These are phyloP conservation scores for Aspergillus panamensis DNA, from an alignment of 495 filamentous ascomycete species.

Conservation along the genomic window DNA sequence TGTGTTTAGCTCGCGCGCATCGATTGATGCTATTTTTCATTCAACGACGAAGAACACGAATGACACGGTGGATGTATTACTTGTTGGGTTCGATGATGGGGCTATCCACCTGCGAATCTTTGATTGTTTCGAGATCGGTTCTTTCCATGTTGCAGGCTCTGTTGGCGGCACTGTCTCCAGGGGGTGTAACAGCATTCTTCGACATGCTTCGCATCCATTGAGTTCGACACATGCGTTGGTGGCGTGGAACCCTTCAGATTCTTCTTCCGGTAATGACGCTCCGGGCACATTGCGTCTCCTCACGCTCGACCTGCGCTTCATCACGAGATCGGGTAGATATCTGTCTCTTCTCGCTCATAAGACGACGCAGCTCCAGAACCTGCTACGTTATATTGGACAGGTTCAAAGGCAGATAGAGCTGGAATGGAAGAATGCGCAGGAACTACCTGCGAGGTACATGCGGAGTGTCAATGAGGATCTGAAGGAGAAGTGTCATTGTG, in stretches of 20 bases:
- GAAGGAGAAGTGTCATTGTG: conserved; percentile 54
- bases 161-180: conserved; percentile 8
- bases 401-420: conserved; percentile 67
- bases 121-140: conserved; percentile 83
- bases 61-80: conserved; percentile 75
- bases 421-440: conserved; percentile 79
- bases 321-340: conserved; percentile 73
- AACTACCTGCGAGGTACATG: conserved; percentile 74
- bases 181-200: conserved; percentile 28
- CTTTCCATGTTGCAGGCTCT: conserved; percentile 44
- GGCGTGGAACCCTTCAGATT: conserved; percentile 55
- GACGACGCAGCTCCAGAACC: conserved; percentile 79
- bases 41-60: conserved; percentile 57
- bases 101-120: conserved; percentile 82
- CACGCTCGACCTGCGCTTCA: conserved; percentile 78
- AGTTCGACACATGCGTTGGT: conserved; percentile 75
- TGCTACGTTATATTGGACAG: conserved; percentile 77
- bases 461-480: conserved; percentile 66
- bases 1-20: conserved; percentile 66
- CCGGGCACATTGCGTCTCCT: conserved; percentile 53
- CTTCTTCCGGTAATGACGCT: conserved; percentile 13
- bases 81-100: conserved; percentile 74
- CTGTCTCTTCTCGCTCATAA: conserved; percentile 80
- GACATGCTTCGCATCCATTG: conserved; percentile 69
- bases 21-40: conserved; percentile 68